Evolutionary conservation across 352 stramenopile species (phyloP).

Genomic region (Peronospora farinosa): DNA sequence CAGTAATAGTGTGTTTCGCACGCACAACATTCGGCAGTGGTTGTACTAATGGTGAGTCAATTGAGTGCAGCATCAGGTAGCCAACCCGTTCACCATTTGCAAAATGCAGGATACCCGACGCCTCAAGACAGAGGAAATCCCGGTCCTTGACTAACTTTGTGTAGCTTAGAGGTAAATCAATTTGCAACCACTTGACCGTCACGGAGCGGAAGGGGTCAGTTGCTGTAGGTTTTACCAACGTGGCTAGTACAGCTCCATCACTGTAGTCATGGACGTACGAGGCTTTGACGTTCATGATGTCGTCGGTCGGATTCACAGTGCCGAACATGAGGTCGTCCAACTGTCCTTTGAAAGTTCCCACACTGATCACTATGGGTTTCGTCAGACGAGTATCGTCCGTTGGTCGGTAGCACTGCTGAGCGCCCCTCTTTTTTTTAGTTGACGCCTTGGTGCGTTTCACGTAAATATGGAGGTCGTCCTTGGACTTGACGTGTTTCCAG

Average conservation of each 20-base stretch:
- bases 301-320: conserved; percentile 28
- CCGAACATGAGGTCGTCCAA: conserved; percentile 40
- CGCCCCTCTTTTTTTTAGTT: background rate
- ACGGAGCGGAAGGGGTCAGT: conserved; percentile 13
- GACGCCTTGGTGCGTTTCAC: conserved; percentile 8
- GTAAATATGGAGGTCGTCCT: conserved; percentile 23
- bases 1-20: conserved; percentile 31
- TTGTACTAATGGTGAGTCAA: conserved; percentile 36
- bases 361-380: conserved; percentile 16
- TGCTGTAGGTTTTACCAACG: conserved; percentile 7
- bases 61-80: conserved; percentile 57
- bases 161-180: conserved; percentile 13
- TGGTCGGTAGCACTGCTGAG: background rate
- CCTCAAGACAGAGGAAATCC: conserved; percentile 20
- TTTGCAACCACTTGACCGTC: conserved; percentile 21
- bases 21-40: conserved; percentile 29
- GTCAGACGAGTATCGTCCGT: background rate
- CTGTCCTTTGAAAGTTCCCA: conserved; percentile 24
- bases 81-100: conserved; percentile 28
- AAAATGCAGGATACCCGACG: conserved; percentile 14
- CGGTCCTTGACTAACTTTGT: conserved; percentile 15
- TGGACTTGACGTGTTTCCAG: conserved; percentile 24
- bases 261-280: conserved; percentile 29
- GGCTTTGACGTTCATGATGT: conserved; percentile 35
- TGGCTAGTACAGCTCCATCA: conserved; percentile 20